Base-by-base conservation (phyloP, 106 monocot genomes). In the Allium sativum region DNA sequence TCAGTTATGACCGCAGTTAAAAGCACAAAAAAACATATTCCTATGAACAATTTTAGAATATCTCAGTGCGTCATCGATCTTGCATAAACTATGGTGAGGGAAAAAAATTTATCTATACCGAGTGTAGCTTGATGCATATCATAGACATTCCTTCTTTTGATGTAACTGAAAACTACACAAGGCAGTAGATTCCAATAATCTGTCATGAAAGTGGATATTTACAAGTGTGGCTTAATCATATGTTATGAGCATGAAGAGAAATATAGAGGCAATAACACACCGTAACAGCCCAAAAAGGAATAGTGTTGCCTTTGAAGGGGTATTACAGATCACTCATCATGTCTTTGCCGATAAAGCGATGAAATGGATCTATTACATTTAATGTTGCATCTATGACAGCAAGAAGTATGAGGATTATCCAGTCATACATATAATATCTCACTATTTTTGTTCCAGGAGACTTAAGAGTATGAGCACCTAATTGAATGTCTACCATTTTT, bases 61-160 rank as follows among this genome's bases (percentile, higher is more conserved):
- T 40, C 9, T 18, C 45, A 55, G 8, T 21, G 19, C 45, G 9
- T 4, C 16, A 8, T 4, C 8, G 9, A 51, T 40, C 18, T 18
- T 40, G 3, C 13, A 20, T 3, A 41, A 11, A 10, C 9, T 20
- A 70, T 19, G 58, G 15, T 48, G 58, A 7, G 7, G 9, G 45
- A 63, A 47, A 60, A 40, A 46, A 62, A 52, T 20, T 45, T 50
- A 12, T 12, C 47, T 15, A 4, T 68, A 90, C 85, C 90, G 8
- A 90, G 62, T 66, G 79, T 75, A 17, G 90, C 82, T 65, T 90
- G 82, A 57, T 90, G 90, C 55, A 85, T 57, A 79, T 90, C 85
- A 73, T 85, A 90, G 18, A 90, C 79, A 73, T 90, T 76, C 59
- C 67, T 85, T 52, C 64, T 78, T 55, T 73, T 48, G 40, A 93